Evolutionary conservation across 352 stramenopile species (phyloP), one percentile per base, ranked within the genome.

Genomic region (Phytophthora cajani): DNA sequence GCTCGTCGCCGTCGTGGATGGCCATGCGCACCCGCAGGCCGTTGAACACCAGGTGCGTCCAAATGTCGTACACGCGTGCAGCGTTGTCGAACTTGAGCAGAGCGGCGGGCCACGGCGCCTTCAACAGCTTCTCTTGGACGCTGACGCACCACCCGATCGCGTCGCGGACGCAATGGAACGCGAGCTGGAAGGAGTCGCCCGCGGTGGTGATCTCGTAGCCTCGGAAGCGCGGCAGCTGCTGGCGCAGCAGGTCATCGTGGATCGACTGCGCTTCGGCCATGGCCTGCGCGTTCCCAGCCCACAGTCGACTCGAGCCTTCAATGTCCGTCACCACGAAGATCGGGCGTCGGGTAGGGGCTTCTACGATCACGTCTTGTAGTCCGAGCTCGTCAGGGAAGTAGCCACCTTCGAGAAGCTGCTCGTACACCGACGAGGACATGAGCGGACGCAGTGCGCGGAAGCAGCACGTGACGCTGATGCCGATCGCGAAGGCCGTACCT

Each of bases 281-380:
- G 0, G 79, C 74, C 2, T 81, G 69, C 0, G 76, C 59, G 10
- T 78, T 71, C 1, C 52, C 74, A 11, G 82, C 75, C 88, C 88
- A 95, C 25, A 95, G 72, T 21, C 69, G 71, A 49, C 81, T 95
- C 14, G 86, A 94, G 33, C 78, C 84, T 82, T 95, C 84, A 59
- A 95, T 94, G 65, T 95, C 88, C 0, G 88, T 95, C 16, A 73
- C 87, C n/a, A 95, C 86, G 64, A 95, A 95, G 30, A 95, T 75
- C 1, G 85, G 88, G 10, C 73, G 69, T 32, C 71, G 67, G 4
- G 71, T 69, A 23, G 87, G 87, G 17, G 87, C 81, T 62, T 85
- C 79, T 11, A 87, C 74, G 25, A 81, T 66, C 8, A 75, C 58
- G 12, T 74, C 71, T 36, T 80, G 40, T 3, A 80, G 40, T 19